Conservation (phyloP, 1,284 basidiomycete species). For the Leccinum laetum region DNA sequence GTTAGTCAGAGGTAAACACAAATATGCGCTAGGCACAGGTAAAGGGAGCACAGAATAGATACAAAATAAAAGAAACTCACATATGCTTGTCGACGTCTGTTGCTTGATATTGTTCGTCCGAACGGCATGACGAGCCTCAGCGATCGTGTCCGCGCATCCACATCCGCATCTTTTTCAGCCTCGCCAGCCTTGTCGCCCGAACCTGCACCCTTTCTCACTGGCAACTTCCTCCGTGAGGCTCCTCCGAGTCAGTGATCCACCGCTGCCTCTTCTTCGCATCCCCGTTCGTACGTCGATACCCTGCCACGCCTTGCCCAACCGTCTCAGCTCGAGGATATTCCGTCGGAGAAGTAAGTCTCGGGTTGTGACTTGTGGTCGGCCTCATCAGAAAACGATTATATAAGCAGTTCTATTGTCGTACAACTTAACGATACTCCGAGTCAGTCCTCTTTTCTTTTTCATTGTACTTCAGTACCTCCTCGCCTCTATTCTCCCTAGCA, state of each 20-base stretch:
- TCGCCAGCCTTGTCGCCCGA: not conserved
- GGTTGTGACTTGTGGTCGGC: no score
- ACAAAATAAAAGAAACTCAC: slow-evolving; percentile 44
- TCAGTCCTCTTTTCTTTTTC: slow-evolving; percentile 3
- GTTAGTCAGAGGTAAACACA: no score
- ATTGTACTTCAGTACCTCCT: not conserved
- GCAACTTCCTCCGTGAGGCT: slow-evolving; percentile 40
- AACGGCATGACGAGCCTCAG: slow-evolving; percentile 73
- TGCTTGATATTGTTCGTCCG: slow-evolving; percentile 94
- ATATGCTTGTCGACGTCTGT: slow-evolving; percentile 99
- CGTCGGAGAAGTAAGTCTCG: no score
- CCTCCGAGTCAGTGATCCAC: slow-evolving; percentile 45
- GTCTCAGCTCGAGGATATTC: slow-evolving; percentile 74
- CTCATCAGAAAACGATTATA: no score
- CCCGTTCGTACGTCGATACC: slow-evolving; percentile 90
- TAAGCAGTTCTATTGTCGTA: no score
- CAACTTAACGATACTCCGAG: slow-evolving; percentile 49
- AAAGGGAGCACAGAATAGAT: no score
- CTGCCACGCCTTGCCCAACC: slow-evolving; percentile 70
- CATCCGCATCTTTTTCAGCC: slow-evolving; percentile 36
- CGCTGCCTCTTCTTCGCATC: slow-evolving; percentile 75
- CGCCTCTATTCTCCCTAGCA: slow-evolving; percentile 10
- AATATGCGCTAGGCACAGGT: no score
- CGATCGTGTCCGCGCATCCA: slow-evolving; percentile 49
- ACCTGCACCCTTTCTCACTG: slow-evolving; percentile 42